Evolutionary conservation across 2,329 filamentous ascomycete species (phyloP).

Genomic region (Sporothrix pallida): DNA sequence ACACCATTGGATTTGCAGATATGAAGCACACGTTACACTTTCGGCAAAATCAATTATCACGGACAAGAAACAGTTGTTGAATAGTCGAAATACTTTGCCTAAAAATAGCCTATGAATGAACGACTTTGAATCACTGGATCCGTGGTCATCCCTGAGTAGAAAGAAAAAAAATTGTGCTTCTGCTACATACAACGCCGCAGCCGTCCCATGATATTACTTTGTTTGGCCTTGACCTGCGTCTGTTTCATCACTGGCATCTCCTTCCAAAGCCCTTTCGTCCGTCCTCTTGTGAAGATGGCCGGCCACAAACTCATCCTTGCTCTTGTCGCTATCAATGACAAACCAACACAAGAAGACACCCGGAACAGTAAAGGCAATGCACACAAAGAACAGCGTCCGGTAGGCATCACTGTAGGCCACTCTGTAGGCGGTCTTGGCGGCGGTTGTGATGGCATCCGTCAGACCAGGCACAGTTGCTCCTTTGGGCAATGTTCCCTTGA

Average conservation of each 20-base stretch:
- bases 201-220: no score
- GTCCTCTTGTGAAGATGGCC: background rate
- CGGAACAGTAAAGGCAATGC: background rate
- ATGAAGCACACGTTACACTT: background rate
- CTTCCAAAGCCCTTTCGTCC: background rate
- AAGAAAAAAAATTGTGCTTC: background rate
- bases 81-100: no score
- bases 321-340: background rate
- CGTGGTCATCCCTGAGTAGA: background rate
- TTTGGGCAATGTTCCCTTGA: background rate
- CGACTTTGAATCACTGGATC: no score
- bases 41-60: no score
- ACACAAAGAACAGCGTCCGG: background rate
- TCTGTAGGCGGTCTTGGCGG: background rate
- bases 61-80: no score
- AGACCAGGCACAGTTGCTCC: background rate
- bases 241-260: background rate
- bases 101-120: background rate
- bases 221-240: background rate
- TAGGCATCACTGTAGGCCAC: background rate
- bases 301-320: background rate
- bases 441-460: background rate
- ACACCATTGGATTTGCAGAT: background rate
- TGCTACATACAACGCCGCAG: background rate
- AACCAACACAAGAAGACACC: background rate